Evolutionary conservation across 306 rosid species (phyloP), one percentile per base, ranked within the genome.

Genomic region (Parietaria judaica): DNA sequence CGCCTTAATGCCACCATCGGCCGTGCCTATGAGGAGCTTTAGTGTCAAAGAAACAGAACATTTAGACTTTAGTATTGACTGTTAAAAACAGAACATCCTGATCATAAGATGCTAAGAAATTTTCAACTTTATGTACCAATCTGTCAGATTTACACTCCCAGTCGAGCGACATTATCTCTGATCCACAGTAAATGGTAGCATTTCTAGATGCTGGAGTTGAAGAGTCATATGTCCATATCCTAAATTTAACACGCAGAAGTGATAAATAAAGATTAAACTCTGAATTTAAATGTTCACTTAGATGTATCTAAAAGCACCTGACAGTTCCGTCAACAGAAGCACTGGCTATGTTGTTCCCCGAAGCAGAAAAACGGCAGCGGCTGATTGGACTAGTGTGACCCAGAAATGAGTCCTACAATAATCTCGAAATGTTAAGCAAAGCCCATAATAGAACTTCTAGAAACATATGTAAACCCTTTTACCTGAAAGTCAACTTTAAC

Each of bases 111-210:
- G 2, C 60, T 57, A 46, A 63, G 8, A 36, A 46, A 51, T 61
- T 53, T 65, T 61, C 65, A 63, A 73, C 69, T 67, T 64, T 73
- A 66, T 95, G 65, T 91, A 91, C 98, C 86, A 91, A 69, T 72
- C 96, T 91, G 54, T 88, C 95, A 37, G 98, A 91, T 84, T 91
- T 91, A 75, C 95, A 88, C 66, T 91, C 98, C 98, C 96, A 91
- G 67, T 91, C 98, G 66, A 91, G 91, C 5, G 96, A 88, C 83
- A 85, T 62, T 17, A 88, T 82, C 76, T 91, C 94, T 37, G 98
- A 77, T 66, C 96, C 98, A 69, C 98, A 88, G 71, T 88, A 91
- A 54, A 91, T 91, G 63, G 98, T 91, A 66, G 98, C 98, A 76
- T 91, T 91, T 82, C 98, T 88, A 43, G 96, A 87, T 47, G 81